Conservation (phyloP, 2,329 filamentous ascomycete genomes). For the Metarhizium humberi region DNA sequence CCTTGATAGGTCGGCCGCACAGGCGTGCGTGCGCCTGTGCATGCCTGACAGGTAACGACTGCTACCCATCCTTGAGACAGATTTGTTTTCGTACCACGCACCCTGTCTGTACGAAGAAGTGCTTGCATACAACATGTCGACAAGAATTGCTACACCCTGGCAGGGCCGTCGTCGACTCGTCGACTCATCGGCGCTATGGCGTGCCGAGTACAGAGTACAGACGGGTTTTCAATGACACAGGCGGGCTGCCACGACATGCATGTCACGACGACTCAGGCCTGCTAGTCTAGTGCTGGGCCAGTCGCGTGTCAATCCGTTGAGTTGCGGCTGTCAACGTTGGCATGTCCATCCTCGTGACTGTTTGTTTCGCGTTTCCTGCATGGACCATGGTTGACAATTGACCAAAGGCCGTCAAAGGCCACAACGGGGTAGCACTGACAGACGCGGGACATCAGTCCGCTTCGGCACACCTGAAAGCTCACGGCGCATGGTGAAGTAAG, state of each 20-base stretch:
- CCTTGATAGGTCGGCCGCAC: neutral
- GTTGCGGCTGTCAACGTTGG: neutral
- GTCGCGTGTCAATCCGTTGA: neutral
- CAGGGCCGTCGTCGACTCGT: neutral
- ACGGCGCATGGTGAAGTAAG: neutral
- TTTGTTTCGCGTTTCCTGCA: neutral
- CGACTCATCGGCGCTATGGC: neutral
- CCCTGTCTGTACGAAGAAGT: neutral
- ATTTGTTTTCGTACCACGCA: neutral
- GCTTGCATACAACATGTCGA: neutral
- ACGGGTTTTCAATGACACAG: neutral
- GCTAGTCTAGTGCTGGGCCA: neutral
- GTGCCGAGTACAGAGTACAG: no score
- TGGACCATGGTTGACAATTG: neutral
- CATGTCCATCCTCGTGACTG: neutral
- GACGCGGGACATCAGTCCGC: neutral
- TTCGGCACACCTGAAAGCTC: neutral
- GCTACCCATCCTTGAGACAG: neutral
- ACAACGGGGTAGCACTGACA: neutral
- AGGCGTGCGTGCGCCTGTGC: neutral
- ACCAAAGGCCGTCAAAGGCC: neutral
- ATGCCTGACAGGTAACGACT: neutral
- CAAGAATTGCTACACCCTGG: neutral
- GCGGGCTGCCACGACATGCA: neutral
- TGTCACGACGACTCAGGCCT: neutral